These are phyloP conservation scores for Suillus spraguei DNA, from an alignment of 768 basidiomycete genomes.

Conservation along the genomic window DNA sequence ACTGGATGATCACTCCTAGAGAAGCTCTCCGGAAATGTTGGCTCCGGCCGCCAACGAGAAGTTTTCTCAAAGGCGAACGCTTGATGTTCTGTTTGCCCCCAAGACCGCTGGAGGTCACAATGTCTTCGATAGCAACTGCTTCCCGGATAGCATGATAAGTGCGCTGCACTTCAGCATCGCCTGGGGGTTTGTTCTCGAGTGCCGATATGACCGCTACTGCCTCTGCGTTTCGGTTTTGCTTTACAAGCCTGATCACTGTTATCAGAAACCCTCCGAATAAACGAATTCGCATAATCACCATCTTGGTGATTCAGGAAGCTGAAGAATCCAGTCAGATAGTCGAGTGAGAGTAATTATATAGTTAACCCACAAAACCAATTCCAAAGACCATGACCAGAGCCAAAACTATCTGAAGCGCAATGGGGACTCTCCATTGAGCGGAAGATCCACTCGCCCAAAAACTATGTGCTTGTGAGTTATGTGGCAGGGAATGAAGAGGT, in stretches of 20 bases:
- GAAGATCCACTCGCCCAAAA: constrained; percentile 54
- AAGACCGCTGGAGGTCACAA: constrained; percentile 3
- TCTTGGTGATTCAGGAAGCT: constrained; percentile 64
- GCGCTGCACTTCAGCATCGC: constrained; percentile 47
- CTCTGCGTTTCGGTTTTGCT: constrained; percentile 54
- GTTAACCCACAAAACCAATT: constrained; percentile 47
- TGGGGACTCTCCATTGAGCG: constrained; percentile 64
- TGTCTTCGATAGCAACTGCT: constrained; percentile 47
- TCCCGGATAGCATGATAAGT: constrained; percentile 59
- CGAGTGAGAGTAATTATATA: background rate
- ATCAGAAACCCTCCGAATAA: background rate
- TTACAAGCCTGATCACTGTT: constrained; percentile 47
- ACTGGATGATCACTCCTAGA: constrained; percentile 59
- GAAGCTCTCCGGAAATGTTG: constrained; percentile 65
- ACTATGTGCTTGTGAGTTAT: constrained; percentile 26
- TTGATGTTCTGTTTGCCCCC: background rate
- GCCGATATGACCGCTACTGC: constrained; percentile 65
- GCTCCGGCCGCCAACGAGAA: constrained; percentile 55
- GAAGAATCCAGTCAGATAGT: constrained; percentile 10
- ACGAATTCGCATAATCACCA: constrained; percentile 37
- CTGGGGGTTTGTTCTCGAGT: constrained; percentile 52
- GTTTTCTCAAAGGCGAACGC: constrained; percentile 44
- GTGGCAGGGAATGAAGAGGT: constrained; percentile 4
- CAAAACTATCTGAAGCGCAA: constrained; percentile 60
- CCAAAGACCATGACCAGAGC: constrained; percentile 54